phyloP scores from a whole-genome alignment of 2,329 filamentous ascomycete genomes.

The Claviceps sorghi region DNA sequence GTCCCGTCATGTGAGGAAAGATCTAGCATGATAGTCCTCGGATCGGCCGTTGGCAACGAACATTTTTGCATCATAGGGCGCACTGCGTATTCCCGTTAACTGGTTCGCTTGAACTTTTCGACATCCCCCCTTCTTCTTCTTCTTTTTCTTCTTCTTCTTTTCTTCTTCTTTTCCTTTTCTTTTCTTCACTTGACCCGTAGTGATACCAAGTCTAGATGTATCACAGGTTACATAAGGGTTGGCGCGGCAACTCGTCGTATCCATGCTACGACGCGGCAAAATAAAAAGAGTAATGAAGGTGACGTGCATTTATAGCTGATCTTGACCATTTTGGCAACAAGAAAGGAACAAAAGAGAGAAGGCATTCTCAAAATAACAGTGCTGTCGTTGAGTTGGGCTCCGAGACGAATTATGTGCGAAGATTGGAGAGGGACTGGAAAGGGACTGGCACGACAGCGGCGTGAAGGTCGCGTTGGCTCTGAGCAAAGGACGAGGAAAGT shows the following conservation, averaged over 20 bases:
- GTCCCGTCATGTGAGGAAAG: neutral
- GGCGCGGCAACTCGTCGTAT: neutral
- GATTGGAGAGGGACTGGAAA: neutral
- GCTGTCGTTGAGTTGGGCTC: neutral
- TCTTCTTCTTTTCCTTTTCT: neutral
- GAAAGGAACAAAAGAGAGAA: neutral
- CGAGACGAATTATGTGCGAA: neutral
- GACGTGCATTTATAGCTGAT: neutral
- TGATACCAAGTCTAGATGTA: slow-evolving; percentile 14
- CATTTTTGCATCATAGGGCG: neutral
- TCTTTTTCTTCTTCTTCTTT: slow-evolving; percentile 1
- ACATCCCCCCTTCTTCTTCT: neutral
- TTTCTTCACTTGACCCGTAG: slow-evolving; percentile 8
- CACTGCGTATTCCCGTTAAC: neutral
- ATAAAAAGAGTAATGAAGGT: neutral
- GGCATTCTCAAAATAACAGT: neutral
- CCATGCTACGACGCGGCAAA: slow-evolving; percentile 1
- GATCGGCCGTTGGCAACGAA: neutral
- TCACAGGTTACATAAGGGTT: slow-evolving; percentile 4
- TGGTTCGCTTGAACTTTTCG: neutral
- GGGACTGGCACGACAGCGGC: neutral
- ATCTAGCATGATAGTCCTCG: neutral
- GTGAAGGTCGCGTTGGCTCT: neutral
- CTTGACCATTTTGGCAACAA: neutral
- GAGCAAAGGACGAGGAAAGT: neutral